These are phyloP conservation scores for Ceratocystis variospora DNA, from an alignment of 2,329 filamentous ascomycete genomes.

Conservation along the genomic window DNA sequence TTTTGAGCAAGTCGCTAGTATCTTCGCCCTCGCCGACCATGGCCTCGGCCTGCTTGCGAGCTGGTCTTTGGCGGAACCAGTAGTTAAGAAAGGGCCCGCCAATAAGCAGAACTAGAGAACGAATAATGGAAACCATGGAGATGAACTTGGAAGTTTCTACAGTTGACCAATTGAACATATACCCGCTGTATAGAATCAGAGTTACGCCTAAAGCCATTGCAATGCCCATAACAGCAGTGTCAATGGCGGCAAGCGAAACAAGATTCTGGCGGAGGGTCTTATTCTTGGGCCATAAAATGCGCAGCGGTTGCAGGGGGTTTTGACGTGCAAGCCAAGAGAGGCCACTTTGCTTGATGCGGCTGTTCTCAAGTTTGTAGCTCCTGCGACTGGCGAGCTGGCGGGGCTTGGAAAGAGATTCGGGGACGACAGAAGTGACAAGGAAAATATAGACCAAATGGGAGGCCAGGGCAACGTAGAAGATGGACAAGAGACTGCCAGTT, in stretches of 20 bases:
- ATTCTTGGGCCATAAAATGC: slow-evolving; percentile 34
- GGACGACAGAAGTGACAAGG: slow-evolving; percentile 56
- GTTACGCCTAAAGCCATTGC: slow-evolving; percentile 69
- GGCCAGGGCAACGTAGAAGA: slow-evolving; percentile 69
- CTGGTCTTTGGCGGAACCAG: slow-evolving; percentile 47
- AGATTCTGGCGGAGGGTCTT: slow-evolving; percentile 60
- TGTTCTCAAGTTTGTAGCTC: slow-evolving; percentile 39
- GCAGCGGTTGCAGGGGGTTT: slow-evolving; percentile 65
- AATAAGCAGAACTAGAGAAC: slow-evolving; percentile 61
- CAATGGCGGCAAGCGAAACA: slow-evolving; percentile 63
- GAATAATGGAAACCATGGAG: slow-evolving; percentile 60
- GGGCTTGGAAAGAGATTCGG: slow-evolving; percentile 68
- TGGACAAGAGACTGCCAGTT: slow-evolving; percentile 60
- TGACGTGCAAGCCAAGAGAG: slow-evolving; percentile 29
- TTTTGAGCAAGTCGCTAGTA: slow-evolving; percentile 10
- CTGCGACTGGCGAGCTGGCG: slow-evolving; percentile 58
- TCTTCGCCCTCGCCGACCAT: slow-evolving; percentile 11
- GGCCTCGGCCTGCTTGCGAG: slow-evolving; percentile 28
- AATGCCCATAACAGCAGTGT: slow-evolving; percentile 68
- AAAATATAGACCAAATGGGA: slow-evolving; percentile 63
- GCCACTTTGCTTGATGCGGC: slow-evolving; percentile 22
- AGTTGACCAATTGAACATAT: slow-evolving; percentile 68
- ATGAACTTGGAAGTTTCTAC: slow-evolving; percentile 70
- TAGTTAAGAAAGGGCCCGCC: slow-evolving; percentile 67
- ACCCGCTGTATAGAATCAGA: slow-evolving; percentile 69